Evolutionary conservation across 495 filamentous ascomycete genomes (phyloP), one percentile per base, ranked within the genome.

Genomic region (Xylaria telfairii): DNA sequence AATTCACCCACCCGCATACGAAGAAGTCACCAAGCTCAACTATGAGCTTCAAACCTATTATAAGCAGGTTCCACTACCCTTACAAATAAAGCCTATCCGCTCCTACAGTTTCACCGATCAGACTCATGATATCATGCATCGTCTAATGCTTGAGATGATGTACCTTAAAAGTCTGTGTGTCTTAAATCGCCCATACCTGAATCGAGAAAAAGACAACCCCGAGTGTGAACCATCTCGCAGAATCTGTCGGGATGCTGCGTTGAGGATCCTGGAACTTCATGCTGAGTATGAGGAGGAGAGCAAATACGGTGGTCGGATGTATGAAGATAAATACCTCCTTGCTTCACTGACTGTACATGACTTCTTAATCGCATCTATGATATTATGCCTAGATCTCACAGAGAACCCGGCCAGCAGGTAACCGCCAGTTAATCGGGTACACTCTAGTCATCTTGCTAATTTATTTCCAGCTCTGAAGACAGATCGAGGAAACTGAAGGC

Each of bases 351-450:
- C 80, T 0, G 74, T 82, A 13, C 82, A 84, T 60, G 81, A 83
- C 68, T 82, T 83, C 65, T 60, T 84, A 13, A 78, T 84, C 9
- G 81, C 81, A 12, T 78, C 83, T 0, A 83, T 80, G 78, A 82
- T 84, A 39, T 66, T 83, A 24, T 83, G 79, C 49, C 66, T 83
- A 3, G 78, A 80, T 70, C 70, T 83, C 34, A 81, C 76, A n/a
- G 80, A 80, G 49, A 79, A 75, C 46, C 71, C 76, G 30, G 68
- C 70, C 9, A 72, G 70, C 72, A 77, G 68, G 71, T 76, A 63
- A 72, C 70, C 46, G 17, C 34, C 37, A 42, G 5, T 24, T 47
- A 17, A 62, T 19, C 28, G 17, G 44, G 62, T 51, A 44, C 32
- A 51, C 13, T 17, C 8, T 17, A 51, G 10, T 17, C 13, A 7